Conservation (phyloP, 1,284 basidiomycete species). For the Anthracocystis panici-leucophaei region DNA sequence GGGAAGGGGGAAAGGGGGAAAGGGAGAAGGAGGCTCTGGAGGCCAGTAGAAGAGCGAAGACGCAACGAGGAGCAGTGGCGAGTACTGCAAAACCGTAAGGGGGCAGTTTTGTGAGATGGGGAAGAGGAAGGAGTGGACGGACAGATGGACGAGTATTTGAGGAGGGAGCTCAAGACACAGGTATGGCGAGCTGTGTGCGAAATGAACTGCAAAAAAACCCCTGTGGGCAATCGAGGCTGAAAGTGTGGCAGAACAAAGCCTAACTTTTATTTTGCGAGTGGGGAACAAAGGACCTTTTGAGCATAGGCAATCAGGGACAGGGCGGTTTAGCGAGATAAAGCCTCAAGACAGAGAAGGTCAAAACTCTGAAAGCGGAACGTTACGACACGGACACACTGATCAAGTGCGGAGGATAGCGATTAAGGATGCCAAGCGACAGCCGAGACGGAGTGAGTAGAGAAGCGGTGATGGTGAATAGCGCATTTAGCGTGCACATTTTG, state of each 20-base stretch:
- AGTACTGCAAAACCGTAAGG: background rate
- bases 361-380: background rate
- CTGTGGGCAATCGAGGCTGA: slow-evolving; percentile 14
- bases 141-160: slow-evolving; percentile 14
- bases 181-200: slow-evolving; percentile 15
- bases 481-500: slow-evolving; percentile 18
- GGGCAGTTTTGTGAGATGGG: background rate
- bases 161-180: background rate
- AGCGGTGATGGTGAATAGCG: slow-evolving; percentile 27
- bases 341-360: background rate
- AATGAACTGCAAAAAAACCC: slow-evolving; percentile 14
- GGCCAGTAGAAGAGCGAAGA: slow-evolving; percentile 7
- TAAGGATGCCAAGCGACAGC: slow-evolving; percentile 11
- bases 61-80: background rate
- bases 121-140: background rate
- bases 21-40: slow-evolving; percentile 1
- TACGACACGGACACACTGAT: slow-evolving; percentile 12
- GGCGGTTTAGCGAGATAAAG: slow-evolving; percentile 11
- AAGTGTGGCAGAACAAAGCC: slow-evolving; percentile 30
- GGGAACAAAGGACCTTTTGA: slow-evolving; percentile 7
- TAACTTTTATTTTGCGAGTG: slow-evolving; percentile 18
- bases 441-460: slow-evolving; percentile 39
- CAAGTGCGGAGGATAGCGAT: slow-evolving; percentile 13
- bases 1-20: background rate
- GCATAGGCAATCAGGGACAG: slow-evolving; percentile 9